Conservation (phyloP, 1,284 basidiomycete genomes). For the Fomitiporia mediterranea region DNA sequence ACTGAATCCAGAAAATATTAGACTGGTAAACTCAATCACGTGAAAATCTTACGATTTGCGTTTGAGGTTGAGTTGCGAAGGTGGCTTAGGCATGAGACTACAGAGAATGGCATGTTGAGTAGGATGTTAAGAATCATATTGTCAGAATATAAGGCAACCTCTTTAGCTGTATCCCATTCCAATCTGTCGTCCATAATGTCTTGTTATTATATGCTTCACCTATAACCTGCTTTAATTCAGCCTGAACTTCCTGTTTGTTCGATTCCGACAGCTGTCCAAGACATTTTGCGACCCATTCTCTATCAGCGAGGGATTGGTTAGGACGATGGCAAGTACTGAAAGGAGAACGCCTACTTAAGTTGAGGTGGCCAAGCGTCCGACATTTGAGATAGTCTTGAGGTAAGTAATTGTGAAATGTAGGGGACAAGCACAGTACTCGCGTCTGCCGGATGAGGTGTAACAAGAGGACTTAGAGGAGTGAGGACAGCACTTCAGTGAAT, state of each 20-base stretch:
- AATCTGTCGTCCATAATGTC: constrained; percentile 85
- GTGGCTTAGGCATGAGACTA: constrained; percentile 64
- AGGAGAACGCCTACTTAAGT: constrained; percentile 43
- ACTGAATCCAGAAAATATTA: constrained; percentile 26
- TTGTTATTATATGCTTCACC: constrained; percentile 74
- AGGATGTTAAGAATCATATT: no score
- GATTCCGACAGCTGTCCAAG: constrained; percentile 75
- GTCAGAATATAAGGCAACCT: constrained; percentile 47
- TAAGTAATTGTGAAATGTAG: background rate
- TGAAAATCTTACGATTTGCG: constrained; percentile 57
- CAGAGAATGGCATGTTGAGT: constrained; percentile 20
- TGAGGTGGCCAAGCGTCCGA: constrained; percentile 61
- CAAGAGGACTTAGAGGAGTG: no score
- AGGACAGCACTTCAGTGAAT: no score
- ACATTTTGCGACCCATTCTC: constrained; percentile 83
- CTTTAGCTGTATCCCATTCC: constrained; percentile 76
- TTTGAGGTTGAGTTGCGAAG: constrained; percentile 50
- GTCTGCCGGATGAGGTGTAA: no score
- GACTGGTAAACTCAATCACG: background rate
- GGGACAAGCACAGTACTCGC: background rate
- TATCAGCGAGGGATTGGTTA: constrained; percentile 28
- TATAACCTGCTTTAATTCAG: constrained; percentile 84
- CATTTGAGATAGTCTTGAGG: constrained; percentile 24
- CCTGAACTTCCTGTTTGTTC: constrained; percentile 70
- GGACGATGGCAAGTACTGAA: constrained; percentile 8